Evolutionary conservation across 352 stramenopile genomes (phyloP), one percentile per base, ranked within the genome.

Genomic region (Globisporangium ultimum): DNA sequence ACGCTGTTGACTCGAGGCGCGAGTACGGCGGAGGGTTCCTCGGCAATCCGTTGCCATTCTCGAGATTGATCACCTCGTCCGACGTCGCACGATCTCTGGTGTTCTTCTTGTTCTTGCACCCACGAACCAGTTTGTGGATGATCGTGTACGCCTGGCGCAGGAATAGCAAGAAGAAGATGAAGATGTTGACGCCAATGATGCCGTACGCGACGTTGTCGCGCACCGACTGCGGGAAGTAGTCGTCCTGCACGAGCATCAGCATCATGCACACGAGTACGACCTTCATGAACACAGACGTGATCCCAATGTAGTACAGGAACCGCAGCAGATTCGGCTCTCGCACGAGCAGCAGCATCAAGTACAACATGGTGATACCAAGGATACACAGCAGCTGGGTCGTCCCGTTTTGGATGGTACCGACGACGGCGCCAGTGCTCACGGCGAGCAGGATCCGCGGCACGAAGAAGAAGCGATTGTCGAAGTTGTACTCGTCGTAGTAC

Each of bases 401-500:
- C 28, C 82, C 68, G 57, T 91, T 67, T 7, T 76, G 72, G 36
- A 95, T 67, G 42, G 88, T 65, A 9, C 87, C 87, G 20, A 95
- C 83, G 17, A 94, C 67, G 17, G 75, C 73, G 40, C 87, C 87
- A 0, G 84, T 93, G n/a, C 63, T 49, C 0, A 94, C 66, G 2
- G 87, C 80, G 18, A 94, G 64, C 40, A 91, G 45, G 57, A 91
- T 92, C 0, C 84, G 75, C 7, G 80, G 80, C 21, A 94, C 72
- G 59, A 96, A 96, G 64, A 96, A 96, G 63, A 88, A 94, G 17
- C 87, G 84, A 61, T 96, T 94, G 61, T 92, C 80, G 36, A 91
- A 91, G 67, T 93, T 94, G 78, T 92, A 94, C 76, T 94, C 84
- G 55, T 93, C 85, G 53, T 94, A 96, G 72, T 92, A 93, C 17